Evolutionary conservation across 306 rosid genomes (phyloP).

Genomic region (Dryas octopetala): DNA sequence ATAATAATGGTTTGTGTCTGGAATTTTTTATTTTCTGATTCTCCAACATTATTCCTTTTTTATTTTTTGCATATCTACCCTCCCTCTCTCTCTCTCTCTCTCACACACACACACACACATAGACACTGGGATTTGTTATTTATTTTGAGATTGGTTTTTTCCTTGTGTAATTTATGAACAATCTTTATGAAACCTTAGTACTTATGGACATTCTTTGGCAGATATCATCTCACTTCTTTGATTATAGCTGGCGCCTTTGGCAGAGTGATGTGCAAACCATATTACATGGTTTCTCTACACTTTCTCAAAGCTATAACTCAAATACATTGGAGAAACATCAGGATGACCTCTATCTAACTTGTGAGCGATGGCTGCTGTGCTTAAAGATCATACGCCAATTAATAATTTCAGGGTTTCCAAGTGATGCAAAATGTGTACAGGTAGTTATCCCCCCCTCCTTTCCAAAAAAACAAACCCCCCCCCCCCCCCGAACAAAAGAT

Average conservation of each 20-base stretch:
- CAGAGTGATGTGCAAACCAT: slow-evolving; percentile 83
- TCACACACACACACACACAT: too few species aligned
- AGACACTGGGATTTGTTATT: not conserved
- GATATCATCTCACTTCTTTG: slow-evolving; percentile 92
- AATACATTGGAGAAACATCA: slow-evolving; percentile 63
- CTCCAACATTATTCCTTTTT: too few species aligned
- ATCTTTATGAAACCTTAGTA: not conserved
- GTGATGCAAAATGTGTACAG: slow-evolving; percentile 89
- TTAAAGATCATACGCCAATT: slow-evolving; percentile 84
- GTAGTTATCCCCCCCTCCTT: slow-evolving; percentile 31
- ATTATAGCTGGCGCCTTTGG: slow-evolving; percentile 95
- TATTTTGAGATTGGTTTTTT: not conserved
- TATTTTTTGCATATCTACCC: too few species aligned
- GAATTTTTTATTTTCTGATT: too few species aligned
- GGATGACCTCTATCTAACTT: slow-evolving; percentile 68
- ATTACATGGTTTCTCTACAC: slow-evolving; percentile 71
- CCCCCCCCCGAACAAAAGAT: not conserved
- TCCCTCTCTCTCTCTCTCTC: too few species aligned
- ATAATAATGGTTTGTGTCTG: too few species aligned
- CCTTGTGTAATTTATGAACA: not conserved
- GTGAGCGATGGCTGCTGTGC: slow-evolving; percentile 95
- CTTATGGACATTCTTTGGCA: slow-evolving; percentile 46
- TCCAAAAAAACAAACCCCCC: not conserved
- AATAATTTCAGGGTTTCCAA: slow-evolving; percentile 81
- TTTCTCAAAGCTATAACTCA: slow-evolving; percentile 61